Evolutionary conservation across 306 rosid species (phyloP).

Genomic region (Lupinus albus): DNA sequence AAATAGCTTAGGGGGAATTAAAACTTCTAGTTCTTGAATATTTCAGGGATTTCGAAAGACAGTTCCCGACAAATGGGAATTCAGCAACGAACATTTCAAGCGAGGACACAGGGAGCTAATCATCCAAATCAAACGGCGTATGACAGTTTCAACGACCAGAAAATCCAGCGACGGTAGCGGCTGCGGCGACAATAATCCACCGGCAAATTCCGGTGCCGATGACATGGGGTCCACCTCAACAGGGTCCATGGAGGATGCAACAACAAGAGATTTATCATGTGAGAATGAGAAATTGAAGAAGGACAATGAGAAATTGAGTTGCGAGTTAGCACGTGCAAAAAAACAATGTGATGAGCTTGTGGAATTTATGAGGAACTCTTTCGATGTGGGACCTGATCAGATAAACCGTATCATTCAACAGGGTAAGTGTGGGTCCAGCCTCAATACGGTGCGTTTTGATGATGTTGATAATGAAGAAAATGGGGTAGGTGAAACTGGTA

Average conservation of each 20-base stretch:
- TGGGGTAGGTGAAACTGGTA: slow-evolving; percentile 18
- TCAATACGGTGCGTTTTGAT: slow-evolving; percentile 34
- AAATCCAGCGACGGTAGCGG: slow-evolving; percentile 47
- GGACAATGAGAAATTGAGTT: slow-evolving; percentile 64
- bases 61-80: slow-evolving; percentile 94
- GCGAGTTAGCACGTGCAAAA: slow-evolving; percentile 62
- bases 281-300: slow-evolving; percentile 72
- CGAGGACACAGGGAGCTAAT: slow-evolving; percentile 67
- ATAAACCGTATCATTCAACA: slow-evolving; percentile 56
- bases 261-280: slow-evolving; percentile 45
- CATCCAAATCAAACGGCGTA: slow-evolving; percentile 68
- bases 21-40: background rate
- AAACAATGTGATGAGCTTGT: slow-evolving; percentile 70
- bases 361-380: slow-evolving; percentile 48
- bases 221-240: slow-evolving; percentile 77
- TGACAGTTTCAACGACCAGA: slow-evolving; percentile 26
- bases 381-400: slow-evolving; percentile 68
- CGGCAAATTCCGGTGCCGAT: slow-evolving; percentile 67
- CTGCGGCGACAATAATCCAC: slow-evolving; percentile 31
- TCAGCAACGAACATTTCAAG: slow-evolving; percentile 76
- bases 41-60: slow-evolving; percentile 81
- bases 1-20: background rate
- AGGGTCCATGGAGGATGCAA: slow-evolving; percentile 54
- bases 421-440: slow-evolving; percentile 55
- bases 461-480: slow-evolving; percentile 34